Evolutionary conservation across 345 rosid genomes (phyloP).

Genomic region (Geranium rotundifolium): DNA sequence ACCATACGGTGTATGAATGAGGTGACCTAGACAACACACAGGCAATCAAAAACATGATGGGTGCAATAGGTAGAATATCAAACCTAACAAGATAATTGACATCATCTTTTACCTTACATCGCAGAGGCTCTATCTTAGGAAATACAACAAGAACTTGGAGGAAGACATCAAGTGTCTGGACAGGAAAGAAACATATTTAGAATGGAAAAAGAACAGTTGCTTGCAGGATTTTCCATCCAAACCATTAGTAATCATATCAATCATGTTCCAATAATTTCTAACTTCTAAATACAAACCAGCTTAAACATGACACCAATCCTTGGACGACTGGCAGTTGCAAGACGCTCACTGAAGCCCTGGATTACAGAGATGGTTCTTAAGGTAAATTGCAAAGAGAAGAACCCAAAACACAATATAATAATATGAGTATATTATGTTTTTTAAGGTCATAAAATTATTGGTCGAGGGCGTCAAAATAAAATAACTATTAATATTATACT

Average conservation of each 20-base stretch:
- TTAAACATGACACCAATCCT: conserved; percentile 85
- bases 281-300: conserved; percentile 41
- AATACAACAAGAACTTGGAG: conserved; percentile 66
- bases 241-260: neutral
- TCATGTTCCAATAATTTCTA: neutral
- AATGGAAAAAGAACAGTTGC: neutral
- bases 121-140: conserved; percentile 67
- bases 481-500: too few relatives aligned
- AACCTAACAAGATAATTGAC: neutral
- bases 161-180: conserved; percentile 85
- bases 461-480: too few relatives aligned
- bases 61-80: conserved; percentile 2
- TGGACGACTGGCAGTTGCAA: conserved; percentile 80
- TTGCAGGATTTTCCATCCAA: neutral
- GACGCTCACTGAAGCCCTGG: conserved; percentile 94
- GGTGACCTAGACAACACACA: conserved; percentile 43
- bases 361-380: conserved; percentile 8
- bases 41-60: conserved; percentile 12
- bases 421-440: neutral
- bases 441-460: neutral
- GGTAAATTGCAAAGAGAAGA: neutral
- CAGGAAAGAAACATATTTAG: conserved; percentile 8
- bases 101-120: conserved; percentile 50
- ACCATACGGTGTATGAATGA: conserved; percentile 98
- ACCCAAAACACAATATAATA: neutral